Conservation (phyloP, 306 rosid species). For the Lithocarpus polystachyus region DNA sequence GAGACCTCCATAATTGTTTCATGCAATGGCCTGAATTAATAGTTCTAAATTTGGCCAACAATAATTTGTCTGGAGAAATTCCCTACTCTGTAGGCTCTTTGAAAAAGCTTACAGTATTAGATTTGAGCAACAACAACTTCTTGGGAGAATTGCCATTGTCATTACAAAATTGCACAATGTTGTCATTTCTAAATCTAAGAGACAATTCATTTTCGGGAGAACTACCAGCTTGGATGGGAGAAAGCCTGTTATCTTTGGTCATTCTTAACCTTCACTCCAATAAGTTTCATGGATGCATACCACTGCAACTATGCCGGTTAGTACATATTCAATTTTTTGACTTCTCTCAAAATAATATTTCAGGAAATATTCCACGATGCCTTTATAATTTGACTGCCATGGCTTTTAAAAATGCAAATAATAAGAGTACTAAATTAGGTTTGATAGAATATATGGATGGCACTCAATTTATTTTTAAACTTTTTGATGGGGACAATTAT, state of each 20-base stretch:
- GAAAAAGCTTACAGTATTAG: not conserved
- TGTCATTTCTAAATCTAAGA: constrained; percentile 21
- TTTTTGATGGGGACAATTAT: not conserved
- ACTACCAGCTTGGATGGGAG: constrained; percentile 21
- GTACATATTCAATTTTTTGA: not conserved
- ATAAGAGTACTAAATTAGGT: no score
- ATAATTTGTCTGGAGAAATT: not conserved
- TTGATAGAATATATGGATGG: no score
- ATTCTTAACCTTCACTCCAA: constrained; percentile 11
- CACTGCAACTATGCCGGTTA: not conserved
- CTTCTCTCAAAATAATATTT: constrained; percentile 5
- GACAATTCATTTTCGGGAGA: constrained; percentile 17
- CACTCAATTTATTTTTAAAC: no score
- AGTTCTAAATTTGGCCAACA: not conserved
- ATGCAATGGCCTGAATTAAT: accelerated
- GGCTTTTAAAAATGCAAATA: not conserved
- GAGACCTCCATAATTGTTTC: no score
- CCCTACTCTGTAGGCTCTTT: not conserved
- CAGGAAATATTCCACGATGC: not conserved
- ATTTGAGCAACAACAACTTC: constrained; percentile 2
- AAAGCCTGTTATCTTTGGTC: not conserved
- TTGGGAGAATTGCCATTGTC: constrained; percentile 23
- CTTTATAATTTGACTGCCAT: constrained; percentile 16
- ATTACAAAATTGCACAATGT: constrained; percentile 11
- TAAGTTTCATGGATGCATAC: constrained; percentile 8